A percentile compares a stretch with the other conserved stretches of the same genome.
phyloP scores from a whole-genome alignment of 129 eudicot species.

The Gnaphalium uliginosum region DNA sequence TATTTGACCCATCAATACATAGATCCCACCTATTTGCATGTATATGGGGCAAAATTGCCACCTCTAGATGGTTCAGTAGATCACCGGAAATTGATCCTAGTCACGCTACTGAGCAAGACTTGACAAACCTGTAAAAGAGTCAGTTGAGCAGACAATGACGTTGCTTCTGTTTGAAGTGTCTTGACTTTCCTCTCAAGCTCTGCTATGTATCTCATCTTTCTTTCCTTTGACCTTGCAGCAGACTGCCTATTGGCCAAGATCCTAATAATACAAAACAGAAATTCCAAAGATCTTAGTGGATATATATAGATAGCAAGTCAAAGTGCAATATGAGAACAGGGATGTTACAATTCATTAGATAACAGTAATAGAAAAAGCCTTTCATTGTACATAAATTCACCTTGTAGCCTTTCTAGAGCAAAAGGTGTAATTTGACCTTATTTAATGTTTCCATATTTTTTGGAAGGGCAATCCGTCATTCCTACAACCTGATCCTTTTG shows the following conservation, averaged over 20 bases:
- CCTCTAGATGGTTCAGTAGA: background rate
- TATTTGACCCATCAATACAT: background rate
- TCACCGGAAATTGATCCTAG: background rate
- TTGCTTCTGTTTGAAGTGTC: conserved; percentile 84
- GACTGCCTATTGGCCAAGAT: conserved; percentile 98
- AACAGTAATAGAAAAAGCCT: background rate
- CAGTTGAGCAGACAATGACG: conserved; percentile 77
- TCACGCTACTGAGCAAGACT: background rate
- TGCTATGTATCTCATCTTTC: conserved; percentile 94
- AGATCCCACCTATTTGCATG: background rate
- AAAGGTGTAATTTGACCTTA: background rate
- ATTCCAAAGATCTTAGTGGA: background rate
- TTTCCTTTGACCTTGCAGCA: conserved; percentile 94
- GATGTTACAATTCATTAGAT: background rate
- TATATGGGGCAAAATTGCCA: background rate
- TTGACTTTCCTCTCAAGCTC: conserved; percentile 93
- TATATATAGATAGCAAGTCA: background rate
- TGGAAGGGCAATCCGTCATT: too few species aligned
- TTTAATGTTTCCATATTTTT: background rate
- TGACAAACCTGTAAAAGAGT: conserved; percentile 73
- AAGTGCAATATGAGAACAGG: background rate
- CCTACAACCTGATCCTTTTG: too few species aligned
- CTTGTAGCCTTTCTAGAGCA: background rate
- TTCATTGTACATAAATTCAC: background rate
- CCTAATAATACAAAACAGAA: conserved; percentile 34